phyloP scores from a whole-genome alignment of 2,329 filamentous ascomycete genomes.

The Exophiala spinifera region DNA sequence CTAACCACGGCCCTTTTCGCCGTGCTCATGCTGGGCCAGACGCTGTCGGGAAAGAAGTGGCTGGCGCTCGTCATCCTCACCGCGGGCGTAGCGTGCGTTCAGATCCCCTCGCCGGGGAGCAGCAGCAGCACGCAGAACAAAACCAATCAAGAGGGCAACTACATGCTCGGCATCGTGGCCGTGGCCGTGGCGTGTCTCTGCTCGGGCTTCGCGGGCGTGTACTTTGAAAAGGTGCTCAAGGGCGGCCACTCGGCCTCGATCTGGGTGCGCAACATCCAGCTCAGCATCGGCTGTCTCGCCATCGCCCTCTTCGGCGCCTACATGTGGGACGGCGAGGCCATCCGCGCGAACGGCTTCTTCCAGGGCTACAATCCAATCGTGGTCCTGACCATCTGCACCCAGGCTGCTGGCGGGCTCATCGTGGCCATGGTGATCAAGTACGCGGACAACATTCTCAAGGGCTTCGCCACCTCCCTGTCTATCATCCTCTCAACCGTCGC shows the following conservation, averaged over 20 bases:
- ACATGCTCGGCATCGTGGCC: constrained; percentile 54
- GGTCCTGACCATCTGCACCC: constrained; percentile 77
- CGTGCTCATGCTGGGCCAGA: constrained; percentile 69
- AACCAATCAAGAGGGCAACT: constrained; percentile 52
- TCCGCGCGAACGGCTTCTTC: constrained; percentile 83
- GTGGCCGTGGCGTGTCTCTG: constrained; percentile 74
- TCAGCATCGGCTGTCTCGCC: constrained; percentile 90
- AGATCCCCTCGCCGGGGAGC: constrained; percentile 66
- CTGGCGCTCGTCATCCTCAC: constrained; percentile 75
- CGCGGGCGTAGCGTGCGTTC: constrained; percentile 78
- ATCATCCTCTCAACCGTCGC: constrained; percentile 82
- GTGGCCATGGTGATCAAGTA: constrained; percentile 77
- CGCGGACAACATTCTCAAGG: constrained; percentile 86
- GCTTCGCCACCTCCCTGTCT: constrained; percentile 87
- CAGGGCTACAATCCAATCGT: constrained; percentile 90
- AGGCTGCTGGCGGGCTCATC: constrained; percentile 81
- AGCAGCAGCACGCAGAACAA: constrained; percentile 45
- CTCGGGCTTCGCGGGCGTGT: constrained; percentile 75
- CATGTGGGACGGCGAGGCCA: constrained; percentile 79
- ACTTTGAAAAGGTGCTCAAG: constrained; percentile 77
- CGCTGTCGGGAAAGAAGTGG: constrained; percentile 73
- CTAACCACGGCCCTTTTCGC: constrained; percentile 86
- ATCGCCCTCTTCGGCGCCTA: constrained; percentile 81
- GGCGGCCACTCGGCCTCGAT: constrained; percentile 73
- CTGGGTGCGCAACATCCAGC: constrained; percentile 91